A percentile compares a stretch with the other conserved stretches of the same genome.
These are phyloP conservation scores for Penicillium daleae DNA, from an alignment of 495 filamentous ascomycete genomes.

Conservation along the genomic window DNA sequence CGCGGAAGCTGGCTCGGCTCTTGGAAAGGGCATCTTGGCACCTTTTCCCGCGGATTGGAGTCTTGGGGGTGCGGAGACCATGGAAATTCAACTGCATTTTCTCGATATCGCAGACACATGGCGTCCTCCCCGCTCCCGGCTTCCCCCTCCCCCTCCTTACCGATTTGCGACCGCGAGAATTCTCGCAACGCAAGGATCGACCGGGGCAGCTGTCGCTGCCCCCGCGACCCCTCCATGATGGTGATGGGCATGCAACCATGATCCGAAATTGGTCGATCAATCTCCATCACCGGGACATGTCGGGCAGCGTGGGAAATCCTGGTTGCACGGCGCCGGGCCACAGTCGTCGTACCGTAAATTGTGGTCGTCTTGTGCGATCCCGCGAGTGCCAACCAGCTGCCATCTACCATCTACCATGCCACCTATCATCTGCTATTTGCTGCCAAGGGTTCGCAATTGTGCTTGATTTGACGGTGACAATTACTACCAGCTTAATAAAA, in stretches of 20 bases:
- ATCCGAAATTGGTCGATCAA: background rate
- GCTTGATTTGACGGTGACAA: background rate
- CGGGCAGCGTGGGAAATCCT: background rate
- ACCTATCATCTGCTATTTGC: background rate
- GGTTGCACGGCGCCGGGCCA: background rate
- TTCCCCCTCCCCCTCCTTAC: conserved; percentile 3
- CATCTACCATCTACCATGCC: background rate
- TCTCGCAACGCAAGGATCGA: conserved; percentile 6
- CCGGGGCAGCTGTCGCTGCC: background rate
- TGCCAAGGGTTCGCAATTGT: background rate
- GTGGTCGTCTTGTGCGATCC: background rate
- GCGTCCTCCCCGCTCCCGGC: conserved; percentile 2
- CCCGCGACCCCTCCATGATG: background rate
- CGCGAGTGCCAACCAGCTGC: background rate
- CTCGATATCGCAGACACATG: conserved; percentile 3
- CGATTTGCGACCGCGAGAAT: conserved; percentile 8
- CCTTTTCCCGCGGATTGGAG: background rate
- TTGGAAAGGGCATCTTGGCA: background rate
- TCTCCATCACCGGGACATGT: background rate
- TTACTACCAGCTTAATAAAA: background rate
- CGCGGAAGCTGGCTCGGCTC: background rate
- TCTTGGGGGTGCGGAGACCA: background rate
- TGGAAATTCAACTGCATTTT: background rate
- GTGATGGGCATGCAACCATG: background rate
- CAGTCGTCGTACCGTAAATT: background rate